Evolutionary conservation across 495 filamentous ascomycete species (phyloP).

Genomic region (Penicillium salamii): DNA sequence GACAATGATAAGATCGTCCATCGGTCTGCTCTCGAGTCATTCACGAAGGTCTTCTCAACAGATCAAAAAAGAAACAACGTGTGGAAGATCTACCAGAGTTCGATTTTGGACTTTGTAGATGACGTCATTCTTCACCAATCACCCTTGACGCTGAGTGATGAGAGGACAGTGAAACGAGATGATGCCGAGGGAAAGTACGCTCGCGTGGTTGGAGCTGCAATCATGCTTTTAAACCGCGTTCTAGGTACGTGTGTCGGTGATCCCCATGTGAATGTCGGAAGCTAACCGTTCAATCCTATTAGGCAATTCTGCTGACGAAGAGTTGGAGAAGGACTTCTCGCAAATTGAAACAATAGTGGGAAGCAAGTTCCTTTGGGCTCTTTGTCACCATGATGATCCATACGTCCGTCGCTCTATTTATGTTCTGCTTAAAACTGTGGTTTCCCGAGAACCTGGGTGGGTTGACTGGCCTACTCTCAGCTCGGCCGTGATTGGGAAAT

Average conservation of each 20-base stretch:
- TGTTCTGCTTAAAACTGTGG: constrained; percentile 58
- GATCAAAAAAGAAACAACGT: constrained; percentile 73
- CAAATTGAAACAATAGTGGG: constrained; percentile 56
- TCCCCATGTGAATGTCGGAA: not conserved
- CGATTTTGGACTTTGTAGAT: constrained; percentile 76
- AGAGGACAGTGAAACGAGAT: constrained; percentile 75
- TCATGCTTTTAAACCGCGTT: constrained; percentile 45
- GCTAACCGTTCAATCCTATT: not conserved
- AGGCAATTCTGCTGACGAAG: constrained; percentile 46
- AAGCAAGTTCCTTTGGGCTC: constrained; percentile 71
- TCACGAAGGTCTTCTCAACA: constrained; percentile 69
- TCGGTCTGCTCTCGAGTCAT: constrained; percentile 69
- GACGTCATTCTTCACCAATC: constrained; percentile 76
- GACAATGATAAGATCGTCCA: constrained; percentile 76
- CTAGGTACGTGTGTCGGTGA: constrained; percentile 32
- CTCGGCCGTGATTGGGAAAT: constrained; percentile 63
- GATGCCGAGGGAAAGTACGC: constrained; percentile 82
- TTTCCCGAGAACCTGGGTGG: constrained; percentile 56
- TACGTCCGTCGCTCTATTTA: constrained; percentile 69
- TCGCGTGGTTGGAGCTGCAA: constrained; percentile 65
- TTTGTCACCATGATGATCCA: constrained; percentile 63
- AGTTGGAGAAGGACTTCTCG: constrained; percentile 48
- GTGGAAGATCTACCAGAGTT: constrained; percentile 70
- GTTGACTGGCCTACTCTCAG: constrained; percentile 64
- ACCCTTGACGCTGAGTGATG: constrained; percentile 78